A percentile compares a stretch with the other conserved stretches of the same genome.
These are phyloP conservation scores for Daldinia concentrica DNA, from an alignment of 495 filamentous ascomycete species.

Conservation along the genomic window DNA sequence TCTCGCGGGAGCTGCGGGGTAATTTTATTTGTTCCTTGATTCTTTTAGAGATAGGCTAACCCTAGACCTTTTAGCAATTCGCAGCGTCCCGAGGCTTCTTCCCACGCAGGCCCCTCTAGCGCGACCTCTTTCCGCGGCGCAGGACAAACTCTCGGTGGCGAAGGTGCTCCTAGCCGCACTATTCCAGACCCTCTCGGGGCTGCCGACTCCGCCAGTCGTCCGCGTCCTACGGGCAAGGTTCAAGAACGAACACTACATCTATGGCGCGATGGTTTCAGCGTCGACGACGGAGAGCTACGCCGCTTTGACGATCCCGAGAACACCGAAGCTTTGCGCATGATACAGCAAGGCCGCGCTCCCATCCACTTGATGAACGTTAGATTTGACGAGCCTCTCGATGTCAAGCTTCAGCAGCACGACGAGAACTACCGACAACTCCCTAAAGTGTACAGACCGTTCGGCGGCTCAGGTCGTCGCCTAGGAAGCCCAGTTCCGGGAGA, in stretches of 20 bases:
- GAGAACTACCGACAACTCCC: conserved; percentile 85
- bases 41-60: conserved; percentile 21
- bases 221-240: conserved; percentile 46
- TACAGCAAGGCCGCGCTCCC: conserved; percentile 86
- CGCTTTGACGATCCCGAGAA: conserved; percentile 90
- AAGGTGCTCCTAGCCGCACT: conserved; percentile 78
- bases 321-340: conserved; percentile 80
- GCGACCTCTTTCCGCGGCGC: conserved; percentile 76
- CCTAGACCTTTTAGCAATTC: conserved; percentile 58
- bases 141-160: conserved; percentile 88
- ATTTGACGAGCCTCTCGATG: conserved; percentile 86
- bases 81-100: conserved; percentile 62
- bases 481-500: conserved; percentile 87
- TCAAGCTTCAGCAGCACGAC: conserved; percentile 85
- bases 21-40: conserved; percentile 41
- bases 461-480: conserved; percentile 83
- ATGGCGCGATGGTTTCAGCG: conserved; percentile 93
- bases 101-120: conserved; percentile 57
- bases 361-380: conserved; percentile 88
- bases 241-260: conserved; percentile 79
- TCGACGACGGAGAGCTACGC: conserved; percentile 92
- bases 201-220: conserved; percentile 33
- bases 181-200: conserved; percentile 71
- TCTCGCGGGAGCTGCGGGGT: conserved; percentile 83
- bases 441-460: conserved; percentile 87